phyloP scores from a whole-genome alignment of 768 basidiomycete genomes.

The Russula abietina region DNA sequence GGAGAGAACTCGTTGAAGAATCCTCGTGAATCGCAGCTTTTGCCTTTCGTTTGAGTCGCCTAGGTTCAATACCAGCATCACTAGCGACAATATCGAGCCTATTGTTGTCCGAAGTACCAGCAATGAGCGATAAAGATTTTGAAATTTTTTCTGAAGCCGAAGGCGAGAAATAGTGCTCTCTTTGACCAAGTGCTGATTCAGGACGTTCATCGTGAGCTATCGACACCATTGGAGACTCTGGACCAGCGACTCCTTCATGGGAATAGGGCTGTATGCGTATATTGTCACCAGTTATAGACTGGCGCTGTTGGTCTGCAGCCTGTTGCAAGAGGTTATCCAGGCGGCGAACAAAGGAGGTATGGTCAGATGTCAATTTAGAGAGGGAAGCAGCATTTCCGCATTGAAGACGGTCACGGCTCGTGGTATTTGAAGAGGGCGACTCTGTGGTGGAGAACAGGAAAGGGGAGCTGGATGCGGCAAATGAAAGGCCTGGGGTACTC shows the following conservation, averaged over 20 bases:
- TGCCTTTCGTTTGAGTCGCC: conserved; percentile 11
- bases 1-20: not conserved
- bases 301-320: conserved; percentile 1
- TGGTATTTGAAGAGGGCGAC: not conserved
- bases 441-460: not conserved
- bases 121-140: not conserved
- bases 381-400: not conserved
- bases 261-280: conserved; percentile 7
- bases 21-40: not conserved
- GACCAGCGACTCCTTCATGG: not conserved
- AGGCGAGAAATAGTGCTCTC: not conserved
- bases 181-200: not conserved
- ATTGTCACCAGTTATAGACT: not conserved
- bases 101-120: not conserved
- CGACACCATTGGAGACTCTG: not conserved
- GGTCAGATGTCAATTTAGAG: not conserved
- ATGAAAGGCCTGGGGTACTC: conserved; percentile 19
- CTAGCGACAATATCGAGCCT: not conserved
- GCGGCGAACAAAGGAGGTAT: not conserved
- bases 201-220: not conserved
- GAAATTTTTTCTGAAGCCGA: not conserved
- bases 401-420: not conserved
- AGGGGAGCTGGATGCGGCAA: conserved; percentile 13
- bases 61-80: not conserved
- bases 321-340: conserved; percentile 3